Evolutionary conservation across 345 rosid genomes (phyloP).

Genomic region (Hypericum perforatum): DNA sequence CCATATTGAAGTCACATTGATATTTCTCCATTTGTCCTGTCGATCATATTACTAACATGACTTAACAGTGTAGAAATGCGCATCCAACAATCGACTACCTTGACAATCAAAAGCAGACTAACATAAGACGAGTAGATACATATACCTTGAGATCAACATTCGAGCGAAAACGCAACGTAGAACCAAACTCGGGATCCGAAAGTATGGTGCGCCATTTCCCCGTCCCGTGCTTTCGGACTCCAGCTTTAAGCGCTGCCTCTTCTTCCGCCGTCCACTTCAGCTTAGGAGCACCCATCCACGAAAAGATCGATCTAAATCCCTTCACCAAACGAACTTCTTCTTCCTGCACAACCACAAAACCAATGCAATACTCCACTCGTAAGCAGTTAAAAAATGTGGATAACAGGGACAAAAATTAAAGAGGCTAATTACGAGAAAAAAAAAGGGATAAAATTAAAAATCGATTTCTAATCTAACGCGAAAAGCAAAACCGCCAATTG

Average conservation of each 20-base stretch:
- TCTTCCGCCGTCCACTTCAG: constrained; percentile 32
- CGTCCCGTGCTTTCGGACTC: constrained; percentile 25
- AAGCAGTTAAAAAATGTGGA: too few species aligned
- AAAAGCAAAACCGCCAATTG: too few species aligned
- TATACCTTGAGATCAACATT: constrained; percentile 29
- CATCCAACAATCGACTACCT: neutral
- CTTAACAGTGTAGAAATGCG: neutral
- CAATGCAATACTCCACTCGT: too few species aligned
- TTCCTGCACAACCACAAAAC: too few species aligned
- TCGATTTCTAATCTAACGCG: too few species aligned
- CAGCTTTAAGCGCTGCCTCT: constrained; percentile 31
- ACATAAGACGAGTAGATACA: neutral
- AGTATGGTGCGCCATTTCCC: constrained; percentile 31
- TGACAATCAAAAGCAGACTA: too few species aligned
- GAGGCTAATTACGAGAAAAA: too few species aligned
- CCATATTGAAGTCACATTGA: constrained; percentile 30
- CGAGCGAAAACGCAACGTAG: constrained; percentile 17
- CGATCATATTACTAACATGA: neutral
- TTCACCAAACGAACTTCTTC: too few species aligned
- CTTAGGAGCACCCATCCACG: constrained; percentile 27
- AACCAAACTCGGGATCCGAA: constrained; percentile 22
- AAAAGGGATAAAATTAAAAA: too few species aligned
- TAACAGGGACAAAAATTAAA: too few species aligned
- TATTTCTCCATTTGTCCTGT: constrained; percentile 32
- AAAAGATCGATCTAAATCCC: too few species aligned